A percentile compares a stretch with the other conserved stretches of the same genome.
phyloP scores from a whole-genome alignment of 768 basidiomycete genomes.

The Chiua virens region DNA sequence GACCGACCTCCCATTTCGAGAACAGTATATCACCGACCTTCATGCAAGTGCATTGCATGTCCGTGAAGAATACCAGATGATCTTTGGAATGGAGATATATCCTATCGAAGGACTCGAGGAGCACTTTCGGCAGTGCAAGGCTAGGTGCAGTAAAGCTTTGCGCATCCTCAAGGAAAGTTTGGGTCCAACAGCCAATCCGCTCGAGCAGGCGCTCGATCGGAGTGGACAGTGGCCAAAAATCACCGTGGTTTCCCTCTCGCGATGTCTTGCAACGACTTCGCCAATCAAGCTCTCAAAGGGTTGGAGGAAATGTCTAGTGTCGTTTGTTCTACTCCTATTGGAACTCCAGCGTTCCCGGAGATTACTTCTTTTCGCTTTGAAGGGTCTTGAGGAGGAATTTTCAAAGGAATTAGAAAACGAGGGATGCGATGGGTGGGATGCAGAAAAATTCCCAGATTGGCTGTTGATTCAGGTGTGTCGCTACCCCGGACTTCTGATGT shows the following conservation, averaged over 20 bases:
- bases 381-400: conserved; percentile 29
- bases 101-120: no score
- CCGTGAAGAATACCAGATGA: no score
- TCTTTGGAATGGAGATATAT: no score
- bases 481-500: no score
- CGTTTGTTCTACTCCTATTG: conserved; percentile 27
- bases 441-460: conserved; percentile 37
- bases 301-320: conserved; percentile 32
- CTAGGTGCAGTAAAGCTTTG: background rate
- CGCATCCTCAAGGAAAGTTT: no score
- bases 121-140: no score
- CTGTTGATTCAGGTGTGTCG: conserved; percentile 40
- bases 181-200: no score
- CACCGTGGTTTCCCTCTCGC: conserved; percentile 28
- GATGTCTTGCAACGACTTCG: conserved; percentile 25
- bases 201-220: conserved; percentile 2
- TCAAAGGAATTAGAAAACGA: conserved; percentile 21
- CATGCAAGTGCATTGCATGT: no score
- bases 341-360: conserved; percentile 38
- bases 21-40: no score
- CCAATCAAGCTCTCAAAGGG: background rate
- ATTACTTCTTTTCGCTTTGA: conserved; percentile 21
- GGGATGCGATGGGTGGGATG: conserved; percentile 18
- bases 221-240: conserved; percentile 36
- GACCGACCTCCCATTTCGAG: no score